A percentile compares a stretch with the other conserved stretches of the same genome.
These are phyloP conservation scores for Citrus mangshanensis DNA, from an alignment of 345 rosid genomes.

Conservation along the genomic window DNA sequence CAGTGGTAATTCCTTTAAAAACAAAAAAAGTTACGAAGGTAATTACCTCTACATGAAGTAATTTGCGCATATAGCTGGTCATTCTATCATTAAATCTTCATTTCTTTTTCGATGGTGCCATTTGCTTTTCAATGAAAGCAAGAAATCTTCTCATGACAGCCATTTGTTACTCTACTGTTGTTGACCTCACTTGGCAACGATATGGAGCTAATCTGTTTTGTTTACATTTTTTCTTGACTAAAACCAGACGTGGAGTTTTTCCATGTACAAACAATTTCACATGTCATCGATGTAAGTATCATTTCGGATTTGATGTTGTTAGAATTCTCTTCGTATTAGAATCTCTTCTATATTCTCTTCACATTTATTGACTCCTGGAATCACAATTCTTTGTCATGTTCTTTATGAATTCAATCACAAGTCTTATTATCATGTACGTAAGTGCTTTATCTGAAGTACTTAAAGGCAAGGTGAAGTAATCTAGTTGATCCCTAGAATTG, in stretches of 20 bases:
- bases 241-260: conserved; percentile 24
- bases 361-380: not conserved
- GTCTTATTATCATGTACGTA: not conserved
- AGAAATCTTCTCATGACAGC: not conserved
- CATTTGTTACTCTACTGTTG: not conserved
- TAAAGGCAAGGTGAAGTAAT: not conserved
- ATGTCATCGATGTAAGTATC: conserved; percentile 40
- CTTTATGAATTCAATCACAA: not conserved
- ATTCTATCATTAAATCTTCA: not conserved
- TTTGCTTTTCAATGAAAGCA: not conserved
- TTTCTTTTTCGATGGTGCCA: not conserved
- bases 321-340: not conserved
- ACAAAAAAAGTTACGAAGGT: not conserved
- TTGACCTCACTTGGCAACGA: not conserved
- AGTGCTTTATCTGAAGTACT: not conserved
- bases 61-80: not conserved
- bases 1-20: too few relatives aligned
- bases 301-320: not conserved
- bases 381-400: not conserved
- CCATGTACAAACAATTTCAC: conserved; percentile 37
- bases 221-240: not conserved
- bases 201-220: not conserved
- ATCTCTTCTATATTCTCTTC: not conserved
- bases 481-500: not conserved
- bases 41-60: not conserved